A percentile compares a stretch with the other conserved stretches of the same genome.
Evolutionary conservation across 1,284 basidiomycete species (phyloP).

Genomic region (Apiotrichum sp.): DNA sequence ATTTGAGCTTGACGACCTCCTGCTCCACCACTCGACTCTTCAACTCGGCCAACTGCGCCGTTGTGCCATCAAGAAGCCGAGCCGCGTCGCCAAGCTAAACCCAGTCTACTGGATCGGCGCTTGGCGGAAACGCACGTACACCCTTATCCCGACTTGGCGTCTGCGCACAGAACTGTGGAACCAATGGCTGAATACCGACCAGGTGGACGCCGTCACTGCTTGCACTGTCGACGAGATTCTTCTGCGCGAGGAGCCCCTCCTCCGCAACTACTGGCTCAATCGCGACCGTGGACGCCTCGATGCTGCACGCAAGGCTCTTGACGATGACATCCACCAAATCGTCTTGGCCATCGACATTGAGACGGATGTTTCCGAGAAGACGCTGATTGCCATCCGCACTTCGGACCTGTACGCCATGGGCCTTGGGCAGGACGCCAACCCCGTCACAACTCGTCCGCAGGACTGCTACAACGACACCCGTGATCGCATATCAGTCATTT

Average conservation of each 20-base stretch:
- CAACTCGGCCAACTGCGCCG: slow-evolving; percentile 6
- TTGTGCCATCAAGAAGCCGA: background rate
- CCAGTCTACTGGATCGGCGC: background rate
- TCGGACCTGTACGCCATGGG: slow-evolving; percentile 15
- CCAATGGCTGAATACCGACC: slow-evolving; percentile 5
- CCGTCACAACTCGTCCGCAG: slow-evolving; percentile 7
- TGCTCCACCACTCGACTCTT: slow-evolving; percentile 1
- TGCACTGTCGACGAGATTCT: slow-evolving; percentile 12
- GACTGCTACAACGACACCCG: slow-evolving; percentile 12
- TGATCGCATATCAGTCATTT: slow-evolving; percentile 11
- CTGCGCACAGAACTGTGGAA: slow-evolving; percentile 12
- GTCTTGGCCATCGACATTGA: slow-evolving; percentile 11
- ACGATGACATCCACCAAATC: slow-evolving; percentile 8
- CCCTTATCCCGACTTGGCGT: slow-evolving; percentile 4
- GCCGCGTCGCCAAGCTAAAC: background rate
- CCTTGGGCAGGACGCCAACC: slow-evolving; percentile 8
- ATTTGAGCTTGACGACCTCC: slow-evolving; percentile 8
- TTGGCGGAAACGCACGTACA: background rate
- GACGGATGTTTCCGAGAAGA: slow-evolving; percentile 8
- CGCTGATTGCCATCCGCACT: slow-evolving; percentile 8
- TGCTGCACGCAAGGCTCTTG: slow-evolving; percentile 1
- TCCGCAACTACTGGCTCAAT: slow-evolving; percentile 8
- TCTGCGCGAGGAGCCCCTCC: slow-evolving; percentile 9
- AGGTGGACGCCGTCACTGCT: slow-evolving; percentile 11
- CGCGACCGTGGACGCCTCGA: slow-evolving; percentile 7